These are phyloP conservation scores for Wickerhamiella brachini DNA, from an alignment of 805 yeast genomes.

Conservation along the genomic window DNA sequence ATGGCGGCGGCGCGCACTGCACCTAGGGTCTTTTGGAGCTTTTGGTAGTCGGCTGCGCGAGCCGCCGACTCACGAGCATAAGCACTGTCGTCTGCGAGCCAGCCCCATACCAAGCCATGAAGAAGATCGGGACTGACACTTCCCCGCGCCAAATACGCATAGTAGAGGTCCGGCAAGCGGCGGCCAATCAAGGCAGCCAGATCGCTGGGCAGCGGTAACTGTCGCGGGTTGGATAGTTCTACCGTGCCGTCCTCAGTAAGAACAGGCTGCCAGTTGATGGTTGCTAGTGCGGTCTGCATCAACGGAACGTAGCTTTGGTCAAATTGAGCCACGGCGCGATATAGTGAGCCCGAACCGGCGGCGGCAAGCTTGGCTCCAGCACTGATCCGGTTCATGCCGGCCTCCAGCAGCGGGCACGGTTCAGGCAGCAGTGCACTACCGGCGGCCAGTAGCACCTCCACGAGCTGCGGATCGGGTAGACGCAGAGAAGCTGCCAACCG, in stretches of 20 bases:
- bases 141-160: constrained; percentile 71
- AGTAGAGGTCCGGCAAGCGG: constrained; percentile 73
- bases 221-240: constrained; percentile 38
- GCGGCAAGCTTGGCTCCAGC: constrained; percentile 17
- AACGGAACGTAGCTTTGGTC: constrained; percentile 25
- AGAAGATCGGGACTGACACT: constrained; percentile 48
- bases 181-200: constrained; percentile 71
- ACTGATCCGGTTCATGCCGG: constrained; percentile 7
- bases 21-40: constrained; percentile 30
- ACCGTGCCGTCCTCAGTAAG: constrained; percentile 55
- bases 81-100: constrained; percentile 35
- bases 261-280: constrained; percentile 62
- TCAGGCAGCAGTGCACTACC: constrained; percentile 45
- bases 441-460: constrained; percentile 61
- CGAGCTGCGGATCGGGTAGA: constrained; percentile 50
- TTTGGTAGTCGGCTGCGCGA: constrained; percentile 31
- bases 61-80: constrained; percentile 30
- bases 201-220: constrained; percentile 51
- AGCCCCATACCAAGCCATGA: constrained; percentile 54
- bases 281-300: constrained; percentile 55
- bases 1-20: constrained; percentile 44
- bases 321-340: constrained; percentile 19
- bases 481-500: constrained; percentile 46
- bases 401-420: constrained; percentile 9
- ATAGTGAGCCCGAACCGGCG: constrained; percentile 20